These are phyloP conservation scores for Hura crepitans DNA, from an alignment of 441 rosid species.

Conservation along the genomic window DNA sequence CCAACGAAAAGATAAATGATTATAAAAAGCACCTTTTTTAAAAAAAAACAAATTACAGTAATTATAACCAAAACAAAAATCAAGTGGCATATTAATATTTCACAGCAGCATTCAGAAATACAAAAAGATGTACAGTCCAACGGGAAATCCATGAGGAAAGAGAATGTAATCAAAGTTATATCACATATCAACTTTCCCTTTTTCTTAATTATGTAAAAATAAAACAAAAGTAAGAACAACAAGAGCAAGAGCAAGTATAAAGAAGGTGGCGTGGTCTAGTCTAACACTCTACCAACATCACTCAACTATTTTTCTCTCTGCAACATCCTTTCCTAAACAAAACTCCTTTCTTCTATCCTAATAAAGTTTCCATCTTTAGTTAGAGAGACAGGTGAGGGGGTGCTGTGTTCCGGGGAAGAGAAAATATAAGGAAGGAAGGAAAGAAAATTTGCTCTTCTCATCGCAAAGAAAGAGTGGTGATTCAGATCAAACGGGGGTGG, in stretches of 20 bases:
- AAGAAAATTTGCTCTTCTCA: too few species aligned
- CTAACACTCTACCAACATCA: slow-evolving; percentile 36
- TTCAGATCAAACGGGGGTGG: slow-evolving; percentile 33
- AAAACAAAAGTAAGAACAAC: slow-evolving; percentile 29
- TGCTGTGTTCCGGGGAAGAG: slow-evolving; percentile 24
- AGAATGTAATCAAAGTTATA: slow-evolving; percentile 29
- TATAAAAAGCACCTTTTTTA: slow-evolving; percentile 22
- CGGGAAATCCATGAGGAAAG: slow-evolving; percentile 26
- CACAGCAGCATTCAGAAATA: slow-evolving; percentile 26
- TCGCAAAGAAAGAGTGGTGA: too few species aligned
- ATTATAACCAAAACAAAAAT: slow-evolving; percentile 26
- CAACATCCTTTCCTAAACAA: not conserved
- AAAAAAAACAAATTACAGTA: not conserved
- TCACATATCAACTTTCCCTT: not conserved
- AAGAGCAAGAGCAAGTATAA: slow-evolving; percentile 49
- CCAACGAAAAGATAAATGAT: slow-evolving; percentile 30
- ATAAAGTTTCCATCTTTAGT: slow-evolving; percentile 16
- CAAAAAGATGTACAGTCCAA: slow-evolving; percentile 42
- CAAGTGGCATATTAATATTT: slow-evolving; percentile 24
- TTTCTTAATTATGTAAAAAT: slow-evolving; percentile 15
- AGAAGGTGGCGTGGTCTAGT: slow-evolving; percentile 45
- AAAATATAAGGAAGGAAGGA: slow-evolving; percentile 16
- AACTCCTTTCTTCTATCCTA: slow-evolving; percentile 11
- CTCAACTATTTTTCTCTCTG: not conserved
- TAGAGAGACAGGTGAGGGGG: slow-evolving; percentile 13